Base-by-base conservation (phyloP, 768 basidiomycete genomes). In the Tulasnella sp. region DNA sequence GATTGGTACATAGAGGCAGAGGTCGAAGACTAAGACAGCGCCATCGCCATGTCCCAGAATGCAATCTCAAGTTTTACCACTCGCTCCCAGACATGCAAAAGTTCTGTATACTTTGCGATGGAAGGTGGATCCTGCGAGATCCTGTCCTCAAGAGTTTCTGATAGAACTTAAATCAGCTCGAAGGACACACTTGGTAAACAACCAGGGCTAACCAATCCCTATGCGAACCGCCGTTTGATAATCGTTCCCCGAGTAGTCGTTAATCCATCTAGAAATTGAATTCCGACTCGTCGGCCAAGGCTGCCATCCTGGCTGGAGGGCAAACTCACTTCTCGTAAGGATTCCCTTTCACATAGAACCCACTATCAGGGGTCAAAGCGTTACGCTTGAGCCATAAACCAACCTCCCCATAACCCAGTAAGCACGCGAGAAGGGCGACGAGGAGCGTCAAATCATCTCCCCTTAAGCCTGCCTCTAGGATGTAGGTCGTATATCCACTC, bases 351-450 rank as follows among this genome's bases (percentile, higher is more conserved):
- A 91, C 84, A 48, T 88, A 83, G 28, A 93, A 89, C 89, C 91
- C 92, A 31, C 87, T 89, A 37, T 87, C 86, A 14, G 86, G 87
- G 58, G 82, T 83, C 48, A 87, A 84, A 1, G 88, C 89, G 81
- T 92, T 89, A 48, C 88, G 90, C 85, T 91, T 89, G 44, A 98
- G 87, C 92, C 95, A 94, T 58, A 95, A 86, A 1, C 96, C 96
- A 0, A 96, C 95, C 84, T 97, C 94, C 16, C 96, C 96, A 84
- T 98, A 98, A 2, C 96, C 97, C 0, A 97, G 86, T 12, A 97
- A 88, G 84, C 97, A 98, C 11, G 94, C 92, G 14, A 93, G 91
- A 1, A 96, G 89, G 0, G 94, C 93, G 87, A 98, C 92, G n/a
- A 93, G 84, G 7, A 97, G 87, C 81, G 90, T 92, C 48, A 90